Conservation (phyloP, 2,329 filamentous ascomycete genomes). For the Dissoconium aciculare region DNA sequence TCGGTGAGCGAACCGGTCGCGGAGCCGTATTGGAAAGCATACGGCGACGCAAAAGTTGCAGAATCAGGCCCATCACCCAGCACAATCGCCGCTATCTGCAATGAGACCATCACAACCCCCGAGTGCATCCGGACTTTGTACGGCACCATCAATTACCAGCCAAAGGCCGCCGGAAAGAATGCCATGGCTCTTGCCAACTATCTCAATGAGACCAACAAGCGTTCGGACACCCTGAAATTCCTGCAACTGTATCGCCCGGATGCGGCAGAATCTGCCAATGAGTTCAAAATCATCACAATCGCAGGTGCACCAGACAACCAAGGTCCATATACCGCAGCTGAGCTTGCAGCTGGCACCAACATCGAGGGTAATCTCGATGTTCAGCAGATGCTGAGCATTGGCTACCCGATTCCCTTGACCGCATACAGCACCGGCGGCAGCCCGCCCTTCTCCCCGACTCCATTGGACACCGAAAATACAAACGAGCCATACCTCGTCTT, state of each 20-base stretch:
- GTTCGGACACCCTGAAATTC: constrained; percentile 43
- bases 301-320: constrained; percentile 40
- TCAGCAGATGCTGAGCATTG: constrained; percentile 44
- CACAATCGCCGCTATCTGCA: constrained; percentile 31
- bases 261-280: constrained; percentile 31
- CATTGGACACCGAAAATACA: constrained; percentile 33
- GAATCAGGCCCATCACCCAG: no score
- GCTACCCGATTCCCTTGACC: constrained; percentile 38
- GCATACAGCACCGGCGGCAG: constrained; percentile 47
- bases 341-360: constrained; percentile 15
- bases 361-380: constrained; percentile 50
- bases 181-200: constrained; percentile 34
- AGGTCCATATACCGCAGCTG: constrained; percentile 23
- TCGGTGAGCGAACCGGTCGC: constrained; percentile 2
- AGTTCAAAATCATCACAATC: constrained; percentile 44
- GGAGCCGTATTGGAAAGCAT: constrained; percentile 12
- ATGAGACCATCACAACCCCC: constrained; percentile 35
- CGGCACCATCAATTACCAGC: constrained; percentile 39
- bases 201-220: constrained; percentile 34
- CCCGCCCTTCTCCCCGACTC: constrained; percentile 38
- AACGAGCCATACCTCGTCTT: constrained; percentile 57
- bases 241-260: constrained; percentile 40
- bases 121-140: constrained; percentile 41
- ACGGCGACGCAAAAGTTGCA: constrained; percentile 10
- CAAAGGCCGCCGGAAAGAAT: constrained; percentile 29